Conservation (phyloP, 2,329 filamentous ascomycete species). For the Colletotrichum siamense region DNA sequence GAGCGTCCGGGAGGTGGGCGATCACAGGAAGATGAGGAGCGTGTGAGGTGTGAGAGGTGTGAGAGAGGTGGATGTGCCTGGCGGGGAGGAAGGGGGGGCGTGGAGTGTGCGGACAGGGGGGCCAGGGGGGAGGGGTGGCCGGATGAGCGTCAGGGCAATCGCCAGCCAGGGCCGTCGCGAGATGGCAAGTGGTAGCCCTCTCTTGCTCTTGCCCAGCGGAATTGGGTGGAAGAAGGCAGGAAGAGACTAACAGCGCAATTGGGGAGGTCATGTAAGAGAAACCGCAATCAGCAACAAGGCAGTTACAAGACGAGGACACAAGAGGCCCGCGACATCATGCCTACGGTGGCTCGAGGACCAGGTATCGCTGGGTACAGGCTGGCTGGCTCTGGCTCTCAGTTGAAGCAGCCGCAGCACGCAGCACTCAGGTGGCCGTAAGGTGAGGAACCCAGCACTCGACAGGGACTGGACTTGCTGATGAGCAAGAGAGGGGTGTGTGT, state of each 20-base stretch:
- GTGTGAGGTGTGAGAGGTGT: constrained; percentile 3
- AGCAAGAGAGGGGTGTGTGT: not conserved
- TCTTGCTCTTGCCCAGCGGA: not conserved
- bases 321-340: not conserved
- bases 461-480: not conserved
- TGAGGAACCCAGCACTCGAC: not conserved
- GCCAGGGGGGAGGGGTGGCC: not conserved
- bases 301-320: not conserved
- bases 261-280: not conserved
- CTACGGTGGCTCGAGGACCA: not conserved
- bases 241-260: not conserved
- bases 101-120: not conserved
- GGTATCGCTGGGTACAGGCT: not conserved
- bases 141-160: not conserved
- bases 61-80: constrained; percentile 1
- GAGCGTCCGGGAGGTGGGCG: constrained; percentile 13
- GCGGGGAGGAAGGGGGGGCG: not conserved
- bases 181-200: not conserved
- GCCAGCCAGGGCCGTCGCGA: not conserved
- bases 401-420: not conserved
- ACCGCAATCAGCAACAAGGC: not conserved
- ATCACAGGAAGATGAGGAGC: constrained; percentile 19
- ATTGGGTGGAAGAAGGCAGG: not conserved
- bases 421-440: not conserved
- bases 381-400: not conserved